Base-by-base conservation (phyloP, 768 basidiomycete genomes). In the Harrya chromipes region DNA sequence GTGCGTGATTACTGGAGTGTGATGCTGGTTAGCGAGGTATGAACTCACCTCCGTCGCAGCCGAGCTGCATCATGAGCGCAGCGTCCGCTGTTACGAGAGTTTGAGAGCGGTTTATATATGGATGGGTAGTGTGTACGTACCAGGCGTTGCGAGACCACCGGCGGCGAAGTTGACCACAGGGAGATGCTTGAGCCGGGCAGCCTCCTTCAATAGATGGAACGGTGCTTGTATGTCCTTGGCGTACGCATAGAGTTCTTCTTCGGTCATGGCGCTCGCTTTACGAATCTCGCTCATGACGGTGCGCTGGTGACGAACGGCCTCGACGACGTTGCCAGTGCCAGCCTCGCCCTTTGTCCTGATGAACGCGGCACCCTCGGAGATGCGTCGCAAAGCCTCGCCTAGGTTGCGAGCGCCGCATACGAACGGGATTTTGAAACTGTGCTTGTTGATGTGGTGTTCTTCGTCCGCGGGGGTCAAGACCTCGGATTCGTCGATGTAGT, bases 161-260 rank as follows among this genome's bases (percentile, higher is more conserved):
- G 94, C 95, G 14, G 94, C 94, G 69, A 99, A 98, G 70, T 90
- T 94, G 53, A 98, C 97, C 19, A 97, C 94, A 1, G 97, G 94
- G 37, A 99, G 78, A 40, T 87, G 81, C 73, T 94, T 94, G 57
- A 94, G 72, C 36, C 93, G 78, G n/a, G 94, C 94, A 0, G 91
- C 88, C 72, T 98, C 95, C 73, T 97, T 95, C 53, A 99, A 74
- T 16, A 99, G 76, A 67, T 99, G 94, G 74, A 88, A 95, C 13
- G 97, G 97, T 0, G 93, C 94, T 55, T 86, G 83, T 40, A 94
- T 84, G 14, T 94, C 90, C 61, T 94, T 97, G 6, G 97, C 94
- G 63, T 83, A 93, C 4, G 83, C 79, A 68, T 95, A 97, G 9
- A 99, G 80, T 71, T 99, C 97, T 58, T 95, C 92, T 60, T 98